Conservation (phyloP, 2,329 filamentous ascomycete species). For the Aspergillus ustus region DNA sequence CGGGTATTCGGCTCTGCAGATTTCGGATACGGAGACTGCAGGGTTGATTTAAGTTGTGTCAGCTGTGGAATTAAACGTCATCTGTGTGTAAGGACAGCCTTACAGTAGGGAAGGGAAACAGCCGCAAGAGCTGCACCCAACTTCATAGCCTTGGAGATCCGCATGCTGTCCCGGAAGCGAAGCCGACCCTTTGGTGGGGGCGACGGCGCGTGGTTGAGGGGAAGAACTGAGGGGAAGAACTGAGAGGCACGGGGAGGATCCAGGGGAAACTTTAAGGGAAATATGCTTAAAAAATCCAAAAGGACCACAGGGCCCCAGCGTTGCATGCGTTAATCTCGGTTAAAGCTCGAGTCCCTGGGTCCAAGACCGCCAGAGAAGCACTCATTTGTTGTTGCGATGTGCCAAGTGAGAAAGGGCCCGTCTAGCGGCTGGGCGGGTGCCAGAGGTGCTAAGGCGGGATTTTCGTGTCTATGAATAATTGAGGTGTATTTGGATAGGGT, state of each 20-base stretch:
- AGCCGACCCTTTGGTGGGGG: neutral
- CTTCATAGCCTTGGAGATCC: neutral
- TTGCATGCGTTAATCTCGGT: neutral
- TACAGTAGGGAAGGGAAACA: neutral
- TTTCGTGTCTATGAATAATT: too few species aligned
- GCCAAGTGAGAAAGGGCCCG: neutral
- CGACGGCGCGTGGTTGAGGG: neutral
- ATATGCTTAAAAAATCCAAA: neutral
- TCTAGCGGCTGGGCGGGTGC: neutral
- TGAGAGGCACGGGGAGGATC: neutral
- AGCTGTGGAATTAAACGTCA: neutral
- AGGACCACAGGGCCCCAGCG: neutral
- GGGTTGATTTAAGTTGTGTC: neutral
- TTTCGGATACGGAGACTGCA: neutral
- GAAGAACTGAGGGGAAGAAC: neutral
- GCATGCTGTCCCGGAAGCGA: neutral
- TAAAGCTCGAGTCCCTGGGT: neutral
- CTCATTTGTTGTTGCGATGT: neutral
- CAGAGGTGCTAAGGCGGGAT: neutral
- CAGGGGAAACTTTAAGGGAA: neutral
- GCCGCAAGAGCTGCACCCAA: slow-evolving; percentile 1
- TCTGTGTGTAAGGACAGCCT: neutral
- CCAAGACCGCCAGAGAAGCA: neutral
- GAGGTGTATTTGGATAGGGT: too few species aligned
- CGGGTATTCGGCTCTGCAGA: neutral